phyloP scores from a whole-genome alignment of 192 early-diverging fungal species.

The Podila minutissima region DNA sequence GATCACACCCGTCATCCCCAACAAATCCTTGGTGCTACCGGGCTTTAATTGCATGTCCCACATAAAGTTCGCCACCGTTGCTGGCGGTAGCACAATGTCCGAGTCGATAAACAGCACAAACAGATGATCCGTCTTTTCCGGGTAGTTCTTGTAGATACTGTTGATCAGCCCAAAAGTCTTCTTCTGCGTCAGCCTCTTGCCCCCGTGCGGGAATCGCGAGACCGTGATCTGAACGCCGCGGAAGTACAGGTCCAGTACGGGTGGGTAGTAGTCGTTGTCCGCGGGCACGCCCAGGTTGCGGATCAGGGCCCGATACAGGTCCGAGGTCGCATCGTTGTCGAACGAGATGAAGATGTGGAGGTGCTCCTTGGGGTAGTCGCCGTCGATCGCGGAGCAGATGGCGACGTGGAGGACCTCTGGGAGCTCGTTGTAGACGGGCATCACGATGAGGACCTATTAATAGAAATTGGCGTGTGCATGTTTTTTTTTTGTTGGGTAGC shows the following conservation, averaged over 20 bases:
- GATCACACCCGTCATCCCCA: conserved; percentile 24
- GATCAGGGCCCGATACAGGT: conserved; percentile 30
- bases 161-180: conserved; percentile 47
- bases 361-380: conserved; percentile 27
- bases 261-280: conserved; percentile 16
- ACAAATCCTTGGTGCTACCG: conserved; percentile 8
- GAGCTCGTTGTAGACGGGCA: conserved; percentile 36
- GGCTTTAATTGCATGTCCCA: conserved; percentile 24
- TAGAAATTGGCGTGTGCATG: background rate
- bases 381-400: conserved; percentile 27
- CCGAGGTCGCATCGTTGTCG: conserved; percentile 24
- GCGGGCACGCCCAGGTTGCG: conserved; percentile 10
- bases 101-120: conserved; percentile 62
- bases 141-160: conserved; percentile 20
- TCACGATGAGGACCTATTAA: conserved; percentile 15
- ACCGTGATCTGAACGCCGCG: conserved; percentile 46
- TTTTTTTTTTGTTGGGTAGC: no score
- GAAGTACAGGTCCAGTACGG: conserved; percentile 29
- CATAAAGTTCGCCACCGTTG: conserved; percentile 50
- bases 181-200: conserved; percentile 62
- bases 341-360: conserved; percentile 33
- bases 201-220: conserved; percentile 61
- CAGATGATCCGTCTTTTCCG: conserved; percentile 27
- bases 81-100: conserved; percentile 50
- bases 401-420: conserved; percentile 17